Evolutionary conservation across 257 asterid genomes (phyloP).

Genomic region (Voacanga thouarsii): DNA sequence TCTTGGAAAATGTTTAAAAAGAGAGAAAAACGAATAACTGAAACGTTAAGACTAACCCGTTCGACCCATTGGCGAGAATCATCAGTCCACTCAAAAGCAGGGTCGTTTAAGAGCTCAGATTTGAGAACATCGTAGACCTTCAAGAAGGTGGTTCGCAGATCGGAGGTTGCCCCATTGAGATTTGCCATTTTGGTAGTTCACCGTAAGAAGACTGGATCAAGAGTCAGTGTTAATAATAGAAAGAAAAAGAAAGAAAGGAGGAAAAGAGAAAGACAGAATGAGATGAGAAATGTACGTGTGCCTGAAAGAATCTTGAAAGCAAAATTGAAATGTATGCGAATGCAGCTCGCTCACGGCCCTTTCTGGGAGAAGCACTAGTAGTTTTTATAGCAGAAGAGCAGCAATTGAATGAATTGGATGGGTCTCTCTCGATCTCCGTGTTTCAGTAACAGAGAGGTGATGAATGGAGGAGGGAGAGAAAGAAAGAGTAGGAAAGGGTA

Average conservation of each 20-base stretch:
- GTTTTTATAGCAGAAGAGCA: too few species aligned
- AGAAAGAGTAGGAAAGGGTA: too few species aligned
- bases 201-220: neutral
- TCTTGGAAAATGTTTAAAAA: neutral
- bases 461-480: too few species aligned
- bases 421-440: neutral
- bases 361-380: neutral
- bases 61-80: slow-evolving; percentile 81
- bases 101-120: slow-evolving; percentile 78
- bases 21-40: too few species aligned
- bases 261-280: neutral
- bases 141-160: slow-evolving; percentile 58
- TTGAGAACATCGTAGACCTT: slow-evolving; percentile 63
- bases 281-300: neutral
- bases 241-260: neutral
- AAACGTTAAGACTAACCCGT: slow-evolving; percentile 35
- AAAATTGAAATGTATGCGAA: too few species aligned
- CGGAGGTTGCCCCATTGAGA: slow-evolving; percentile 22
- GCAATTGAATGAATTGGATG: neutral
- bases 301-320: neutral
- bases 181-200: slow-evolving; percentile 13
- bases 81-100: slow-evolving; percentile 74
- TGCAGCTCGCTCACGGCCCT: neutral
- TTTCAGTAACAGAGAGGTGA: too few species aligned
- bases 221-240: neutral